phyloP scores from a whole-genome alignment of 2,329 filamentous ascomycete species.

The Rutstroemia sp. region DNA sequence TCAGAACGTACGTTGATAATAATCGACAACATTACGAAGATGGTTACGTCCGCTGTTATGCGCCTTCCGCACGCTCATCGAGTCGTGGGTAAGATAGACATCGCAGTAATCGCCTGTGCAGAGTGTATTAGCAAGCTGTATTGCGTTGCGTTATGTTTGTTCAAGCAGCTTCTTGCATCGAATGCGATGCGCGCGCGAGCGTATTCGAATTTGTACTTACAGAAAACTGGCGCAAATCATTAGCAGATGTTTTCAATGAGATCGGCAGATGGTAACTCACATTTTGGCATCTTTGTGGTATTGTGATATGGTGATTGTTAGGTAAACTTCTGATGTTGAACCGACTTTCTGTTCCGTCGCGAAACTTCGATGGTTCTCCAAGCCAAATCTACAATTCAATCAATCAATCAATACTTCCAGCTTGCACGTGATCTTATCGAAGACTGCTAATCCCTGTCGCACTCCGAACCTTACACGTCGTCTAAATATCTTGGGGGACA shows the following conservation, averaged over 20 bases:
- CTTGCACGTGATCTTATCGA: slow-evolving; percentile 8
- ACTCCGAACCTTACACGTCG: slow-evolving; percentile 19
- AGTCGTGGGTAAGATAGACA: slow-evolving; percentile 99
- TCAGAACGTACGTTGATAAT: slow-evolving; percentile 73
- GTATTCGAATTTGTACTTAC: slow-evolving; percentile 37
- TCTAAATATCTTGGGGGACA: slow-evolving; percentile 11
- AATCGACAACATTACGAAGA: slow-evolving; percentile 93
- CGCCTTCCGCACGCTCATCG: slow-evolving; percentile 98
- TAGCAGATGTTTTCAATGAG: slow-evolving; percentile 25
- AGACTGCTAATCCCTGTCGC: slow-evolving; percentile 12
- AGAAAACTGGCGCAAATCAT: slow-evolving; percentile 55
- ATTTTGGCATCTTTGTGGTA: slow-evolving; percentile 69
- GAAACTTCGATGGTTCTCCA: neutral
- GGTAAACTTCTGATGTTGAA: neutral
- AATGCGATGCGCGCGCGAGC: slow-evolving; percentile 1
- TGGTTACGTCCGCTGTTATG: slow-evolving; percentile 97
- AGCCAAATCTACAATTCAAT: slow-evolving; percentile 2
- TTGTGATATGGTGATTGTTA: neutral
- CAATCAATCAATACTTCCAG: neutral
- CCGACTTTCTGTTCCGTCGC: neutral
- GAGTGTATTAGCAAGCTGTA: slow-evolving; percentile 8
- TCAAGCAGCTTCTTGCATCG: neutral
- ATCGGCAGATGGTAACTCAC: slow-evolving; percentile 45
- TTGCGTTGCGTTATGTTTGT: neutral
- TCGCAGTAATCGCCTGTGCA: slow-evolving; percentile 85